Base-by-base conservation (phyloP, 192 early-diverging fungal species). In the Backusella sp. region DNA sequence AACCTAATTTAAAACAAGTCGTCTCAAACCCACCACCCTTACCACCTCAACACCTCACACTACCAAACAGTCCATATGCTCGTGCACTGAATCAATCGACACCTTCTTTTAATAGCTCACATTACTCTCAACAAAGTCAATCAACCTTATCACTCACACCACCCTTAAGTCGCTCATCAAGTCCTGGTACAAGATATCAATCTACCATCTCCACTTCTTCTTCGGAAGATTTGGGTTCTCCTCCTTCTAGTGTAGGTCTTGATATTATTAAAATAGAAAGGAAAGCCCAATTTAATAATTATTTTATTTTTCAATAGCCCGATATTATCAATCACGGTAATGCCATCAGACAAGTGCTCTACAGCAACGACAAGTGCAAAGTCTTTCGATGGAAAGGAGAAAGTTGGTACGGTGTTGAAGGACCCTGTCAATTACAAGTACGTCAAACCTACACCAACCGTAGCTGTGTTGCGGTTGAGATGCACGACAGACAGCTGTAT, bases 331-430 rank as follows among this genome's bases (percentile, higher is more conserved):
- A 36, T 7, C 80, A 86, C 78, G 78, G 80, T 74, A 34, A 82
- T 37, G 19, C 59, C 17, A 66, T 49, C 69, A n/a, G 73, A 41
- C 72, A 83, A 70, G 66, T 79, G 69, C 49, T 79, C 62, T 68
- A 83, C 80, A 59, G 59, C 80, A 49, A 79, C 81, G 46, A 68
- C 21, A 76, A 83, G 21, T 85, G 86, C 34, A 82, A 87, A 68
- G 83, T 90, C 9, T 84, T 85, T 73, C 78, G 77, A 37, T 90
- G 88, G 88, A 82, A 85, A 52, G 81, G 86, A 37, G 79, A 84
- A 19, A 70, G 76, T 9, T 90, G 88, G 88, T 79, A 81, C 69
- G 83, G 83, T 1, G 73, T 90, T 8, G 85, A 86, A 39, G 86
- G 85, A 3, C 71, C 81, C 34, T 88, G 87, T 49, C 59, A 79